phyloP scores from a whole-genome alignment of 2,329 filamentous ascomycete species.

The Neobulgaria alba region DNA sequence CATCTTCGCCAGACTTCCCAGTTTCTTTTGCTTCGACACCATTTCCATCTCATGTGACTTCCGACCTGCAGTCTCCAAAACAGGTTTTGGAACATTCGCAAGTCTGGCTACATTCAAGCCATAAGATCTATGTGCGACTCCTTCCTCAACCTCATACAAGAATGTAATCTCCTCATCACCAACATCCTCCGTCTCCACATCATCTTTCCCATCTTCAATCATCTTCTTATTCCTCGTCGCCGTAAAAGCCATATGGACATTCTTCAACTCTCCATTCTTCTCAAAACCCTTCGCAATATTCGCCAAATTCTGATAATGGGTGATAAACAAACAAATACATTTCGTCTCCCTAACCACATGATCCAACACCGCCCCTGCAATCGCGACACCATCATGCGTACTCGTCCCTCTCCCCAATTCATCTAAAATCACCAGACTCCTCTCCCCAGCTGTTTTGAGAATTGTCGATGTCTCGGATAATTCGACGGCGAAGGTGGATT shows the following conservation, averaged over 20 bases:
- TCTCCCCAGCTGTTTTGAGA: slow-evolving; percentile 76
- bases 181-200: slow-evolving; percentile 35
- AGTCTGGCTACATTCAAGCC: slow-evolving; percentile 87
- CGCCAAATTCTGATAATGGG: slow-evolving; percentile 86
- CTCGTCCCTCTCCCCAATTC: slow-evolving; percentile 89
- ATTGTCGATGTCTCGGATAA: slow-evolving; percentile 88
- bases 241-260: slow-evolving; percentile 91
- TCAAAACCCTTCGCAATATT: slow-evolving; percentile 60
- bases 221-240: slow-evolving; percentile 15
- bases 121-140: slow-evolving; percentile 88
- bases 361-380: slow-evolving; percentile 83
- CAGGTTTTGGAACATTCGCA: slow-evolving; percentile 66
- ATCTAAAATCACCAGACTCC: slow-evolving; percentile 83
- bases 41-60: slow-evolving; percentile 78
- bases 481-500: slow-evolving; percentile 98
- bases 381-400: slow-evolving; percentile 93
- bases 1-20: slow-evolving; percentile 32
- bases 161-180: slow-evolving; percentile 81
- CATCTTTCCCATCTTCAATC: slow-evolving; percentile 29
- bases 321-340: slow-evolving; percentile 89
- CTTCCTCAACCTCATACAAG: slow-evolving; percentile 83
- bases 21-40: slow-evolving; percentile 53
- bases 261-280: slow-evolving; percentile 54
- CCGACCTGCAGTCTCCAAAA: slow-evolving; percentile 69
- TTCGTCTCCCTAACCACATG: slow-evolving; percentile 67